A percentile compares a stretch with the other conserved stretches of the same genome.
Conservation (phyloP, 495 filamentous ascomycete species). For the Neurospora sp. region DNA sequence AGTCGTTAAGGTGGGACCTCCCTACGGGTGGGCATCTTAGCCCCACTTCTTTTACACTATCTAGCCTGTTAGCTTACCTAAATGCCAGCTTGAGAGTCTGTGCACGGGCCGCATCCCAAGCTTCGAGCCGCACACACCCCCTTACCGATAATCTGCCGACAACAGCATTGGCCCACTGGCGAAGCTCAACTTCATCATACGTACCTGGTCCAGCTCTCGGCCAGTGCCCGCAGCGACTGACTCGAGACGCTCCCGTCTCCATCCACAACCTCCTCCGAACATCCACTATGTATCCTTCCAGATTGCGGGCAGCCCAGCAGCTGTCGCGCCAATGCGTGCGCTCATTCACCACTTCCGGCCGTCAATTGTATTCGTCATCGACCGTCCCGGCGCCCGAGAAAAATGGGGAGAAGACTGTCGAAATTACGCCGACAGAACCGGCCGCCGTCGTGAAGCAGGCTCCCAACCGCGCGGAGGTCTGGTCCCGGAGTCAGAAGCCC, state of each 20-base stretch:
- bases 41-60: neutral
- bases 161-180: neutral
- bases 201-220: slow-evolving; percentile 4
- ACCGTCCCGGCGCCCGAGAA: slow-evolving; percentile 33
- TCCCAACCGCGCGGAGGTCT: slow-evolving; percentile 71
- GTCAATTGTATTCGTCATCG: slow-evolving; percentile 23
- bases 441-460: slow-evolving; percentile 63
- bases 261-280: slow-evolving; percentile 16
- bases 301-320: slow-evolving; percentile 34
- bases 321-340: slow-evolving; percentile 20
- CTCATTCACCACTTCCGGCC: slow-evolving; percentile 27
- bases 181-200: neutral
- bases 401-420: neutral
- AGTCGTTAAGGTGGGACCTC: neutral
- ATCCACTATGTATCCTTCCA: slow-evolving; percentile 45
- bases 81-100: neutral
- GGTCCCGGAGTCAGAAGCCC: slow-evolving; percentile 76
- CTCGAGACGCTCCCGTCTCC: slow-evolving; percentile 10
- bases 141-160: neutral
- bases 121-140: neutral
- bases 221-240: slow-evolving; percentile 4
- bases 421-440: slow-evolving; percentile 14
- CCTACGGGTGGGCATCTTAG: neutral
- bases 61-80: no score
- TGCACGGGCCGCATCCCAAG: neutral